Base-by-base conservation (phyloP, 352 stramenopile species). In the Phytophthora fragariae region DNA sequence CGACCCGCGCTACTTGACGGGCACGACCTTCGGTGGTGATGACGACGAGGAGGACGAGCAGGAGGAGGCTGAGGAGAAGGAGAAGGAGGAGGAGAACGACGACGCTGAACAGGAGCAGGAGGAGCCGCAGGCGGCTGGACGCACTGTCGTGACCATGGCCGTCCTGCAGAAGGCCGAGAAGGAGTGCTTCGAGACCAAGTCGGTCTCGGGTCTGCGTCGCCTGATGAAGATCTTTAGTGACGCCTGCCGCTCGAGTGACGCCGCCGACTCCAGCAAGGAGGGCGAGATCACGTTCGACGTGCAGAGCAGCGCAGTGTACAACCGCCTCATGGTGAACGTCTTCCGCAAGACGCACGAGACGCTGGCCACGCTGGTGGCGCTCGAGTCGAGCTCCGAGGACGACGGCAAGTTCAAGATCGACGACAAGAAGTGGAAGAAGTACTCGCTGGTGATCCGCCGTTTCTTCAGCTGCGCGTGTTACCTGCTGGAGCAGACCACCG, bases 211-310 rank as follows among this genome's bases (percentile, higher is more conserved):
- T 15, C 74, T 99, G 57, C 94, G 92, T 76, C 91, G 90, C 21
- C 82, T 99, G 66, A 87, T 99, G 59, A 94, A 96, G 65, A 97
- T 97, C 47, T 99, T 98, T 73, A 98, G 89, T 61, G 96, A 98
- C 58, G 96, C 94, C 1, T 99, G 95, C 80, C 94, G 97, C 72
- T 92, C 98, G 35, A 96, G 91, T 56, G 91, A 98, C 75, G 84
- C 91, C 11, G 88, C 85, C 2, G 88, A 93, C 73, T 67, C 82
- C 49, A 91, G 73, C 68, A 89, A 88, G 56, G 77, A 81, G 5
- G 88, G 80, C 41, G 90, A 95, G 61, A 93, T 97, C 67, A 83
- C 85, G 60, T 99, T 97, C 83, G 85, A 94, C 47, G 97, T 99
- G 61, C 91, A 97, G 62, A 98, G 88, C 69, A 97, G 93, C 57